Evolutionary conservation across 768 basidiomycete genomes (phyloP), one percentile per base, ranked within the genome.

Genomic region (Cyclocybe cylindracea): DNA sequence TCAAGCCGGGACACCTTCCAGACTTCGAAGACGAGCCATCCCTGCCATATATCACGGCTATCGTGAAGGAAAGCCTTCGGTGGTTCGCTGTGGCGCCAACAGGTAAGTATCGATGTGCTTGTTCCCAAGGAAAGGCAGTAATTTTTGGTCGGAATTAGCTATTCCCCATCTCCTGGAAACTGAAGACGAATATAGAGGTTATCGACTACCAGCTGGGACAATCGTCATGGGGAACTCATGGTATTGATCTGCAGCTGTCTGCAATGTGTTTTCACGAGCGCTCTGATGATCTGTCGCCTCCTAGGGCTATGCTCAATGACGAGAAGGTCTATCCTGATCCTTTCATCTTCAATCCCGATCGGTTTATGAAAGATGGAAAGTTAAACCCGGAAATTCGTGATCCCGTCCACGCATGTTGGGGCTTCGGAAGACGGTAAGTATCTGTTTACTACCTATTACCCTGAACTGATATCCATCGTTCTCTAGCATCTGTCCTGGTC

Each of bases 121-220:
- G 10, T 40, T 9, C 39, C 31, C 14, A 24, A 42, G 10, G 11
- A 33, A 29, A 39, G 24, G 24, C 24, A 24, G 24, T 41, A 11
- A 39, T 18, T 18, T 48, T 10, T 40, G 16, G 8, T 19, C 31
- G 11, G 24, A 3, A 39, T 8, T 35, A 62, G 63, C 51, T 8
- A 41, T 67, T 37, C 53, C 63, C 4, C 60, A 66, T 45, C 48
- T 56, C 39, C 40, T 63, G 4, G 46, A 53, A 9, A 48, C 43
- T 5, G 68, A 69, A 13, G 68, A 69, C 39, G 60, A 63, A 39
- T 66, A 70, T 41, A 57, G 61, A 19, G 67, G 70, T 4, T 70
- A 66, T 48, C 48, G 48, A 29, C 54, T 70, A 19, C 67, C 69
- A 3, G 67, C 67, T 47, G 66, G 66, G 2, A 60, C 70, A 2